These are phyloP conservation scores for Calocybe indica DNA, from an alignment of 768 basidiomycete genomes.

Conservation along the genomic window DNA sequence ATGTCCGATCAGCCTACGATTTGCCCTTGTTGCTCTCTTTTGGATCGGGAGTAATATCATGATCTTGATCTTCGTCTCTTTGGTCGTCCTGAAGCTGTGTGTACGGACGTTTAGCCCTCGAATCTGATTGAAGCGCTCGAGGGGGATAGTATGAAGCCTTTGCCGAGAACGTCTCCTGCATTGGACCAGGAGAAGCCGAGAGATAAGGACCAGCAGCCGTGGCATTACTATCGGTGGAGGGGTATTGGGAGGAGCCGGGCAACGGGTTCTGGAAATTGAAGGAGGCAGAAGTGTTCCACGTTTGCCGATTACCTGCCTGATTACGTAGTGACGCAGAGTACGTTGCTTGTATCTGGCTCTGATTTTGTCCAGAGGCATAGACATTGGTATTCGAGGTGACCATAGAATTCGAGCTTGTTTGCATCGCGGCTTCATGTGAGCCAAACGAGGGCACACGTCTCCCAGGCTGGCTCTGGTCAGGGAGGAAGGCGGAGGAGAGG, in stretches of 20 bases:
- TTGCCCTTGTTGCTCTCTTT: slow-evolving; percentile 36
- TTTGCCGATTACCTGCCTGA: slow-evolving; percentile 7
- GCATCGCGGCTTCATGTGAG: no score
- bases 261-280: slow-evolving; percentile 8
- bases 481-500: no score
- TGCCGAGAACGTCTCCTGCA: slow-evolving; percentile 19
- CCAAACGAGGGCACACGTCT: no score
- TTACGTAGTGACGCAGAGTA: neutral
- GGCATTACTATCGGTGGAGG: slow-evolving; percentile 8
- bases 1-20: slow-evolving; percentile 27
- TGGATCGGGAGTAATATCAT: slow-evolving; percentile 21
- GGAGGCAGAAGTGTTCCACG: slow-evolving; percentile 8
- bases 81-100: slow-evolving; percentile 22
- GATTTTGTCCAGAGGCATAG: slow-evolving; percentile 6
- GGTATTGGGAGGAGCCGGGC: slow-evolving; percentile 3
- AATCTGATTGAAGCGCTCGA: slow-evolving; percentile 7
- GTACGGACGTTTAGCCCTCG: slow-evolving; percentile 32
- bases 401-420: no score
- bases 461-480: no score
- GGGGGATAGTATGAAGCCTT: slow-evolving; percentile 13
- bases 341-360: slow-evolving; percentile 7
- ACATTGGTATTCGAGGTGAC: neutral
- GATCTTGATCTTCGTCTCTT: slow-evolving; percentile 30
- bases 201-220: slow-evolving; percentile 4
- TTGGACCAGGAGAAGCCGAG: slow-evolving; percentile 17